Evolutionary conservation across 768 basidiomycete species (phyloP), one percentile per base, ranked within the genome.

Genomic region (Dioszegia hungarica): DNA sequence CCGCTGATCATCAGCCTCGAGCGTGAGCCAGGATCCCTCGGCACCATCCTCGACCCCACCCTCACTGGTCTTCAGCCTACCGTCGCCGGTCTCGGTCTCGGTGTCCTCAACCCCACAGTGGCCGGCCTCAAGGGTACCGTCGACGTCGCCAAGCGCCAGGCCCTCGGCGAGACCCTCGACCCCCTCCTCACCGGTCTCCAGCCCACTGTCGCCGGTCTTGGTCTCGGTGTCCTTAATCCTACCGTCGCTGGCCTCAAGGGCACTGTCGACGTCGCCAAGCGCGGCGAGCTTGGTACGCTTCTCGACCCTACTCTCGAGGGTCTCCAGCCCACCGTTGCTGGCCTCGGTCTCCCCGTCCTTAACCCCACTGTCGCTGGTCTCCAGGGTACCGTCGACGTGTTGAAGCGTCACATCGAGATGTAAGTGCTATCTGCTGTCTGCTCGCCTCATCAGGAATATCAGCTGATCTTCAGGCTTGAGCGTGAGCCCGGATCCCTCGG

Each of bases 351-450:
- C 24, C 40, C 40, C 40, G 40, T 41, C n/a, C 40, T 41, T 17
- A 41, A 41, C 40, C 40, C 40, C 40, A 41, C 40, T 41, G 40
- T 41, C n/a, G 40, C 40, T 17, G 40, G 40, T 41, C 40, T 41
- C 9, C 40, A 41, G 40, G 40, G 40, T 17, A 41, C 40, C 40
- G 40, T 41, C 40, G 40, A 41, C 31, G 31, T n/a, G n/a, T 14
- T 33, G 8, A 33, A 33, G 31, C 31, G 31, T 33, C 31, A 33
- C 31, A 33, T 33, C 14, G 31, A 33, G 31, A 6, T 33, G 31
- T 33, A 33, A 33, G 31, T 33, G 8, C 31, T 14, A 6, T 14
- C 31, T n/a, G n/a, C n/a, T n/a, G n/a, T n/a, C n/a, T n/a, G n/a
- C 31, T 33, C 31, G 6, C 31, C 31, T 33, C 31, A 6, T 33